These are phyloP conservation scores for Mortierella sp. DNA, from an alignment of 371 early-diverging fungal species.

Conservation along the genomic window DNA sequence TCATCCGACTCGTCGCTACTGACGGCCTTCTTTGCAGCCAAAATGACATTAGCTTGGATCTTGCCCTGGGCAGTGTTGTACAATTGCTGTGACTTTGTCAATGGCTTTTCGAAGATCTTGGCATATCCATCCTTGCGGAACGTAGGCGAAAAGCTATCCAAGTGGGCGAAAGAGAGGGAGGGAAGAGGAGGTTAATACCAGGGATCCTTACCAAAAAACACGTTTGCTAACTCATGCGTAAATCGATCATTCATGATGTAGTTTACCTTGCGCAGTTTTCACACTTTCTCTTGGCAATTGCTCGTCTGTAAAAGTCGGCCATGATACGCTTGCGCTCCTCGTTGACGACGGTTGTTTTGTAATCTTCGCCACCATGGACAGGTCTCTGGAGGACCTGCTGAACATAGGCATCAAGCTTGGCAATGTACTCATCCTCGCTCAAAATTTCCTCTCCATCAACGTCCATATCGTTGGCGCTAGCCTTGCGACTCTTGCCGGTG, in stretches of 20 bases:
- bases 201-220: not conserved
- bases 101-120: constrained; percentile 88
- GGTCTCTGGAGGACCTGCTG: constrained; percentile 18
- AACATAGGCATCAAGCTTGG: constrained; percentile 55
- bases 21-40: constrained; percentile 23
- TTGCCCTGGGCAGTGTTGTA: constrained; percentile 73
- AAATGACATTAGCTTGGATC: constrained; percentile 55
- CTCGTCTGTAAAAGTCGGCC: constrained; percentile 74
- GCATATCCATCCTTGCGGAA: constrained; percentile 87
- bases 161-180: not conserved
- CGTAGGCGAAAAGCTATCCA: constrained; percentile 73
- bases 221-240: not conserved
- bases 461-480: constrained; percentile 60
- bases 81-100: constrained; percentile 75
- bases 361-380: constrained; percentile 55
- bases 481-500: constrained; percentile 49
- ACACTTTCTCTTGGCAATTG: constrained; percentile 70
- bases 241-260: no score
- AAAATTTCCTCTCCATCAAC: constrained; percentile 57
- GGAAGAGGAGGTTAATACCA: not conserved
- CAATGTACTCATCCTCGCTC: constrained; percentile 66
- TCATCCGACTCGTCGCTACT: constrained; percentile 21
- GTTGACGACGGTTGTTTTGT: constrained; percentile 80
- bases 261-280: constrained; percentile 76
- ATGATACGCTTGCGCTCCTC: constrained; percentile 82